Evolutionary conservation across 2,329 filamentous ascomycete genomes (phyloP), one percentile per base, ranked within the genome.

Genomic region (Elsinoe necatrix): DNA sequence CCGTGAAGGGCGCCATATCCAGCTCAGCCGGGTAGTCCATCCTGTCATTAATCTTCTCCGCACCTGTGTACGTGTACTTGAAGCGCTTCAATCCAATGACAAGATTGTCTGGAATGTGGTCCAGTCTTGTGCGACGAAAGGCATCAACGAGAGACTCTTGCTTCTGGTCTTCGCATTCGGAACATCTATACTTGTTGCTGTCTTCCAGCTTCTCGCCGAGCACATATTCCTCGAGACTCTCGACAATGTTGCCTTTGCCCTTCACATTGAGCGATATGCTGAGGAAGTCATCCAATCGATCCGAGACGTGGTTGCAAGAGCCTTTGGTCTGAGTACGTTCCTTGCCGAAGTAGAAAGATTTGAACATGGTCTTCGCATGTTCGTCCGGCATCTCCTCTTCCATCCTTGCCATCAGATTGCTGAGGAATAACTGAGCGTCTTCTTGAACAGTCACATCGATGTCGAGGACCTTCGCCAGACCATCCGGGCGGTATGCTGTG

Each of bases 381-480:
- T 77, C 71, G 8, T 80, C 79, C 16, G 80, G 70, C 61, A 97
- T 82, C 65, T 95, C 89, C 7, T 82, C 81, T 67, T 98, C 95
- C 81, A 90, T 90, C 23, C 90, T 82, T 69, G 95, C 90, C 64
- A 97, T 93, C 0, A 98, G 79, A 3, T 95, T 79, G 65, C 93
- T 95, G 74, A 95, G 97, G 68, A 97, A 98, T 68, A 96, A 91
- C 63, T 97, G 93, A 4, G 96, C 93, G 67, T 98, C 93, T 89
- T 98, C 97, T 70, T 98, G 93, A 58, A 87, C 83, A 57, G 85
- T 83, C 23, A 95, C 85, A 69, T 97, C 90, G 61, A 98, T 95
- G 14, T 81, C 78, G 65, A 97, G 89, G 39, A 83, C 85, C 31
- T 78, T 77, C 12, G 93, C 86, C 60, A 95, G 84, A 1, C 77